Conservation (phyloP, 768 basidiomycete genomes). For the Tricholoma matsutake region DNA sequence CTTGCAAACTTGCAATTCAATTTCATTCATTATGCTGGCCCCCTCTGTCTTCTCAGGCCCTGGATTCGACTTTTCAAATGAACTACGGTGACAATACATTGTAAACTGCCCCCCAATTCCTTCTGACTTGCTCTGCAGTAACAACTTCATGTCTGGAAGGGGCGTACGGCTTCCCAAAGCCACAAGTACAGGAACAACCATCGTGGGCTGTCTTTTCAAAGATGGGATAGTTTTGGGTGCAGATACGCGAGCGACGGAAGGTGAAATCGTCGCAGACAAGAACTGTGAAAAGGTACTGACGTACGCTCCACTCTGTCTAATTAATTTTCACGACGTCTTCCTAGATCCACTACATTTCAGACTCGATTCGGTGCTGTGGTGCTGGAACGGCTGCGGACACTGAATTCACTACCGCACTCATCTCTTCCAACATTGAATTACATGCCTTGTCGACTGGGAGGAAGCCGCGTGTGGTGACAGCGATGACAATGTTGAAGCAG, state of each 20-base stretch:
- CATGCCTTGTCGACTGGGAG: constrained; percentile 88
- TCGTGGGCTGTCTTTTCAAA: constrained; percentile 92
- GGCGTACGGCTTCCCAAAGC: constrained; percentile 78
- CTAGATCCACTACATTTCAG: constrained; percentile 96
- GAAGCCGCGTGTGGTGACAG: constrained; percentile 91
- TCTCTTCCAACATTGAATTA: constrained; percentile 94
- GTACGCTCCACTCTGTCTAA: not conserved
- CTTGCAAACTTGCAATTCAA: not conserved
- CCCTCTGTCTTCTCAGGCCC: constrained; percentile 46
- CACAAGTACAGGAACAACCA: constrained; percentile 94
- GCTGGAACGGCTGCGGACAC: constrained; percentile 99
- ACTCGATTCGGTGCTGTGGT: constrained; percentile 95
- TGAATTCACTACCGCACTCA: constrained; percentile 90
- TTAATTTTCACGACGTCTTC: not conserved
- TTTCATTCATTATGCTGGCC: constrained; percentile 36
- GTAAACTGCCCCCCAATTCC: not conserved
- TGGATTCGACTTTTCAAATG: constrained; percentile 81
- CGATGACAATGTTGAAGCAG: constrained; percentile 99
- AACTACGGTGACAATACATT: constrained; percentile 46
- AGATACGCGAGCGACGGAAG: constrained; percentile 94
- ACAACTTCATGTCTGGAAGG: constrained; percentile 66
- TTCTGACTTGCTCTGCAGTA: constrained; percentile 39
- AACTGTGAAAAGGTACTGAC: constrained; percentile 94
- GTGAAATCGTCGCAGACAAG: constrained; percentile 95
- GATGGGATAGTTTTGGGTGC: constrained; percentile 95